Conservation (phyloP, 106 monocot genomes). For the Allium fistulosum region DNA sequence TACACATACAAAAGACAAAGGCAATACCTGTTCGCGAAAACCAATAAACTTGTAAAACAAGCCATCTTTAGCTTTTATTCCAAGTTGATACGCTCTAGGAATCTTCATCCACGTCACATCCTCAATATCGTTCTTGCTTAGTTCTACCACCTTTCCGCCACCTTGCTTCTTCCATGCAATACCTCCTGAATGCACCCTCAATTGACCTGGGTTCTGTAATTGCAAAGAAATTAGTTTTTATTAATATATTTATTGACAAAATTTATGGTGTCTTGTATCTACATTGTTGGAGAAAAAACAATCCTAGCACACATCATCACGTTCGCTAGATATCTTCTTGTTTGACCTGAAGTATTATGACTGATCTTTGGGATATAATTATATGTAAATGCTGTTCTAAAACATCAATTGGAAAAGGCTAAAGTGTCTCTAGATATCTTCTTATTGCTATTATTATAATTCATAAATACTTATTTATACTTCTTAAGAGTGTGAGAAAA, state of each 20-base stretch:
- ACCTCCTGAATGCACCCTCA: conserved; percentile 76
- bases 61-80: conserved; percentile 82
- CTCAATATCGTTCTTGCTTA: conserved; percentile 65
- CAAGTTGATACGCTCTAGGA: conserved; percentile 80
- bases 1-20: not conserved
- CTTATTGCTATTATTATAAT: too few relatives aligned
- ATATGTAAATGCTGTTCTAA: too few relatives aligned
- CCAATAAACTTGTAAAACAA: conserved; percentile 90
- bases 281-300: too few relatives aligned
- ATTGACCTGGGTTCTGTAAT: conserved; percentile 85
- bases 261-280: not conserved
- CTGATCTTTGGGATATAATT: too few relatives aligned
- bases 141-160: conserved; percentile 82
- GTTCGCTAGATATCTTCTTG: too few relatives aligned
- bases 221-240: not conserved
- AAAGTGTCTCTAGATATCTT: too few relatives aligned
- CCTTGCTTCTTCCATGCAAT: conserved; percentile 91
- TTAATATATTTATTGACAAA: not conserved
- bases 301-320: too few relatives aligned
- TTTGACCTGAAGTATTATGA: too few relatives aligned
- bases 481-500: too few relatives aligned
- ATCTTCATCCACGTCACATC: conserved; percentile 88
- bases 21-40: conserved; percentile 79
- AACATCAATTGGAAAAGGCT: too few relatives aligned
- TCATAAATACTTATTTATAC: too few relatives aligned